Base-by-base conservation (phyloP, 768 basidiomycete species). In the Trametes villosa region DNA sequence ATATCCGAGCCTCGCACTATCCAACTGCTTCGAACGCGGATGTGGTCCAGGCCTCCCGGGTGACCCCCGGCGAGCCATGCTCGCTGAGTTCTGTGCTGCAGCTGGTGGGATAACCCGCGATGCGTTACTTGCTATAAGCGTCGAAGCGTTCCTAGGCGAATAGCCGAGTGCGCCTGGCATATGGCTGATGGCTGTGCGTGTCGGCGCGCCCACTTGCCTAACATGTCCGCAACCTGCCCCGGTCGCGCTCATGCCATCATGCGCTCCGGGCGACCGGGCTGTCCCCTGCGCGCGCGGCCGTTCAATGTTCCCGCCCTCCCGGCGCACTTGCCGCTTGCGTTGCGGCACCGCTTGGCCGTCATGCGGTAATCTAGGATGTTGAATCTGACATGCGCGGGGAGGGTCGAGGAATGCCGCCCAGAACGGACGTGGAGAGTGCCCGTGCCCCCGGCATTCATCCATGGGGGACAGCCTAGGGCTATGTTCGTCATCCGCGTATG, bases 401-500 rank as follows among this genome's bases (percentile, higher is more conserved):
- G 27, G 24, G 42, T 29, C 40, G 50, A 12, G 30, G 41, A 41
- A 41, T 34, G 11, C 41, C 44, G 30, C 54, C 40, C 24, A 38
- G 53, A 55, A 31, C 40, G 31, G 18, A 44, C 45, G 60, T 54
- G 53, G 53, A 50, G 60, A 54, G 53, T 49, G 33, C 30, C 47
- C 31, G 20, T 27, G 7, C n/a, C n/a, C n/a, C n/a, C n/a, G n/a
- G n/a, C n/a, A n/a, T 50, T 26, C 15, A 50, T 41, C 24, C 34
- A 49, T 49, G 53, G 46, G 18, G 48, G 46, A 44, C 59, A 48
- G 51, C 53, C 56, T 9, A 36, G 38, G 56, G 56, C 56, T 29
- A 54, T 31, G 56, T 60, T 50, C 53, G 53, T 44, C 60, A 50
- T 61, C n/a, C 36, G 31, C 29, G 46, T 47, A 60, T 26, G 52